Percentiles rank a stretch among this genome's conserved stretches.
Evolutionary conservation across 305 asterid species (phyloP).

Genomic region (Fraxinus floribunda): DNA sequence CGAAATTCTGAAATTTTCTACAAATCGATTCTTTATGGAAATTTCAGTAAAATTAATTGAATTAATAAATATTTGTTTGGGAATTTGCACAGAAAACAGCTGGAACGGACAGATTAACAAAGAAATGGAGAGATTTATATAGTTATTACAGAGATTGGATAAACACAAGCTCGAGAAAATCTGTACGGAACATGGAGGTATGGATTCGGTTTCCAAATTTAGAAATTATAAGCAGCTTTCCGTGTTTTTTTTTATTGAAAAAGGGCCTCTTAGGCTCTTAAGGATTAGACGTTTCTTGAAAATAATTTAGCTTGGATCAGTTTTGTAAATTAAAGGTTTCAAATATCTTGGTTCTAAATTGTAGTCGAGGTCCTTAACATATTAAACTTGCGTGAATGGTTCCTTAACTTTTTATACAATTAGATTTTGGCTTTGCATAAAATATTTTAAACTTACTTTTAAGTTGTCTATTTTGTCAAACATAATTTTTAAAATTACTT

Average conservation of each 20-base stretch:
- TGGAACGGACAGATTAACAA: background rate
- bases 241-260: background rate
- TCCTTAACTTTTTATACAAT: background rate
- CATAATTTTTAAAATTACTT: background rate
- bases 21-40: background rate
- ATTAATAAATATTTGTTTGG: background rate
- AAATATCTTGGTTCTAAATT: background rate
- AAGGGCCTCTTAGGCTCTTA: background rate
- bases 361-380: background rate
- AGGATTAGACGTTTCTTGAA: background rate
- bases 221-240: background rate
- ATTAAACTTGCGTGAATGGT: background rate
- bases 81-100: background rate
- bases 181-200: background rate
- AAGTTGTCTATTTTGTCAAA: background rate
- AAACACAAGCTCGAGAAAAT: background rate
- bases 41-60: background rate
- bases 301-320: background rate
- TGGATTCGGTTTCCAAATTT: background rate
- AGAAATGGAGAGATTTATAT: background rate
- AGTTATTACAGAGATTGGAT: background rate
- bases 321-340: background rate
- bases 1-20: conserved; percentile 13
- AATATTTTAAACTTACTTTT: background rate
- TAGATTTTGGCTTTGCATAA: background rate